Percentiles rank a stretch among this genome's conserved stretches.
Conservation (phyloP, 768 basidiomycete genomes). For the Lactifluus piperatus region DNA sequence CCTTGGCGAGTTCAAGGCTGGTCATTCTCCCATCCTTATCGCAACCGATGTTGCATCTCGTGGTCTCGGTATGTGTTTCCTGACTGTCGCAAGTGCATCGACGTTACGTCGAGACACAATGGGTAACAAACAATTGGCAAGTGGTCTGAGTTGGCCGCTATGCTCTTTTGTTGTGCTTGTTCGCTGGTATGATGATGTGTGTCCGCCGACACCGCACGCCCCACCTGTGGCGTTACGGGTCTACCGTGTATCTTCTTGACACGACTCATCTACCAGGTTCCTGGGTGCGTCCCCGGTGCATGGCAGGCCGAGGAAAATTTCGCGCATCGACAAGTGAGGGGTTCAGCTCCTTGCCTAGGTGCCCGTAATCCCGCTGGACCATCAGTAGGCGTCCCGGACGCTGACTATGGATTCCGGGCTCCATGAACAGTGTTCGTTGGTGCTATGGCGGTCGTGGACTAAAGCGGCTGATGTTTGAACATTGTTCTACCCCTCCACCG, state of each 20-base stretch:
- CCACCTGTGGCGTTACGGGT: conserved; percentile 16
- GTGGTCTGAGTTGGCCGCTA: conserved; percentile 12
- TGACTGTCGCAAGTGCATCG: conserved; percentile 42
- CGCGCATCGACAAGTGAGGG: conserved; percentile 27
- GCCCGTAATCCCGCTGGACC: conserved; percentile 20
- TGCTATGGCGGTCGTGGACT: conserved; percentile 45
- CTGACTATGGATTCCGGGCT: conserved; percentile 31
- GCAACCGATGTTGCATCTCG: conserved; percentile 99
- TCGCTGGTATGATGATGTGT: conserved; percentile 20
- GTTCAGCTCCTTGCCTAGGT: conserved; percentile 21
- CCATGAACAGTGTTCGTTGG: conserved; percentile 43
- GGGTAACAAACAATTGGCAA: conserved; percentile 26
- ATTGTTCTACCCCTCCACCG: conserved; percentile 31
- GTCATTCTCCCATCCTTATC: conserved; percentile 93
- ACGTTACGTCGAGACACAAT: conserved; percentile 26
- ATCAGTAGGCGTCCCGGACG: conserved; percentile 19
- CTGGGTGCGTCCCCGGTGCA: conserved; percentile 30
- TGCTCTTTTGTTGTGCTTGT: conserved; percentile 16
- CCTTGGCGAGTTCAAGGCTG: conserved; percentile 94
- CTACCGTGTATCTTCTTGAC: conserved; percentile 18
- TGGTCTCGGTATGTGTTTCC: conserved; percentile 89
- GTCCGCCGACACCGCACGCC: conserved; percentile 13
- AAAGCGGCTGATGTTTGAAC: conserved; percentile 30
- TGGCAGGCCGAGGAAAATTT: conserved; percentile 29
- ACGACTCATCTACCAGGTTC: conserved; percentile 29